Evolutionary conservation across 2,329 filamentous ascomycete species (phyloP).

Genomic region (Lomentospora prolificans): DNA sequence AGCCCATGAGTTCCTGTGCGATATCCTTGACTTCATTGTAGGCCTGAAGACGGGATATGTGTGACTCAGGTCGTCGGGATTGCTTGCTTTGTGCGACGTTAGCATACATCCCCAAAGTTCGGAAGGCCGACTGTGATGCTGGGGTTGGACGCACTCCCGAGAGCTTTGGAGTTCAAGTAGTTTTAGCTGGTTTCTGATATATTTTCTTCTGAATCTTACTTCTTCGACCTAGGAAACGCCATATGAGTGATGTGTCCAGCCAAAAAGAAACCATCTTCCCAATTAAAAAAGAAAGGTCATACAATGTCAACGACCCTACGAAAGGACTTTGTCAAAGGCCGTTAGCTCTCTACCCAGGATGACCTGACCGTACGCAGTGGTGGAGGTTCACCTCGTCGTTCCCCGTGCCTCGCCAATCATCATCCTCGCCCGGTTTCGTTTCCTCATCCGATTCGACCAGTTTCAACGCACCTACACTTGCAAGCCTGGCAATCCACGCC

Average conservation of each 20-base stretch:
- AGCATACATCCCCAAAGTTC: too few species aligned
- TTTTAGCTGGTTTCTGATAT: conserved; percentile 5
- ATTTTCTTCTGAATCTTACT: background rate
- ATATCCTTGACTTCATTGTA: conserved; percentile 30
- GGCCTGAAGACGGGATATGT: conserved; percentile 16
- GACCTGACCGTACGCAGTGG: too few species aligned
- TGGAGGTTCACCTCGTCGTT: background rate
- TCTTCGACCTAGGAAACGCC: background rate
- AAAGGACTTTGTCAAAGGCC: background rate
- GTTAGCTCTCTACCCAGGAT: too few species aligned
- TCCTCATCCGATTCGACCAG: too few species aligned
- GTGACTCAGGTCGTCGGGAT: background rate
- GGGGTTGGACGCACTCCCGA: conserved; percentile 1
- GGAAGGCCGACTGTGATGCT: too few species aligned
- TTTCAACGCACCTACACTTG: too few species aligned
- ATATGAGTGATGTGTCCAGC: background rate
- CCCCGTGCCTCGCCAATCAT: background rate
- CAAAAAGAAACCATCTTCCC: background rate
- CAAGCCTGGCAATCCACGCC: background rate
- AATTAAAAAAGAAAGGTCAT: background rate
- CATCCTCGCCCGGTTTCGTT: background rate
- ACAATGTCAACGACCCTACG: background rate
- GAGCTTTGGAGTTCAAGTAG: background rate
- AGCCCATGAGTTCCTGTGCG: conserved; percentile 26
- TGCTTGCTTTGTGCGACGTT: too few species aligned